Evolutionary conservation across 495 filamentous ascomycete species (phyloP).

Genomic region (Penicillium odoratum): DNA sequence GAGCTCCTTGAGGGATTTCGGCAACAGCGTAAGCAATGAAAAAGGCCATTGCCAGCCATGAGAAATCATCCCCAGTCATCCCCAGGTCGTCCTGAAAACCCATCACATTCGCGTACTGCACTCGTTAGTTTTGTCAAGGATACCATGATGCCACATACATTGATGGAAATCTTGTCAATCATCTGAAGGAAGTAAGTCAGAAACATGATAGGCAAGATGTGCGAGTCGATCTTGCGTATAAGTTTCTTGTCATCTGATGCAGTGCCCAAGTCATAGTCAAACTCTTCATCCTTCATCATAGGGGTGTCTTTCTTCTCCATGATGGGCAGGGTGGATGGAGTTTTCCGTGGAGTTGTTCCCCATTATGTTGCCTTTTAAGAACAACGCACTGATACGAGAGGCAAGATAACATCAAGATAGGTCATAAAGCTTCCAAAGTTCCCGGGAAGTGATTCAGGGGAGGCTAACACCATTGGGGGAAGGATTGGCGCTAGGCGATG

Average conservation of each 20-base stretch:
- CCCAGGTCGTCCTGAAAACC: slow-evolving; percentile 50
- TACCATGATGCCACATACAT: slow-evolving; percentile 35
- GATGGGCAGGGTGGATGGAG: neutral
- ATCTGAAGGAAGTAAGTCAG: slow-evolving; percentile 63
- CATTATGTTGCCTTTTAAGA: slow-evolving; percentile 10
- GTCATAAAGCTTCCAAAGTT: neutral
- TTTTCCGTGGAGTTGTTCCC: neutral
- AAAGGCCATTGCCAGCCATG: slow-evolving; percentile 53
- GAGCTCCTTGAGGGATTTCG: slow-evolving; percentile 41
- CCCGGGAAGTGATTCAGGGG: neutral
- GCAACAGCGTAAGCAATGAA: slow-evolving; percentile 56
- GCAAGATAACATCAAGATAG: slow-evolving; percentile 5
- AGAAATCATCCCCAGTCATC: slow-evolving; percentile 52
- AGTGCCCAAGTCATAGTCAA: slow-evolving; percentile 23
- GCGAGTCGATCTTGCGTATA: slow-evolving; percentile 51
- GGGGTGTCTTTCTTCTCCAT: slow-evolving; percentile 17
- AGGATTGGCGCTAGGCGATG: slow-evolving; percentile 18
- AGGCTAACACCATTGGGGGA: slow-evolving; percentile 4
- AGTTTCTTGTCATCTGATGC: slow-evolving; percentile 36
- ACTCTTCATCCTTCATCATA: slow-evolving; percentile 2
- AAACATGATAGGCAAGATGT: slow-evolving; percentile 58
- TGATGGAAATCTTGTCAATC: slow-evolving; percentile 65
- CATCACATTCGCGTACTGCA: slow-evolving; percentile 57
- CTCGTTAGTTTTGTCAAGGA: neutral
- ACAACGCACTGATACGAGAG: slow-evolving; percentile 7